Base-by-base conservation (phyloP, 192 early-diverging fungal genomes). In the Linnemannia schmuckeri region DNA sequence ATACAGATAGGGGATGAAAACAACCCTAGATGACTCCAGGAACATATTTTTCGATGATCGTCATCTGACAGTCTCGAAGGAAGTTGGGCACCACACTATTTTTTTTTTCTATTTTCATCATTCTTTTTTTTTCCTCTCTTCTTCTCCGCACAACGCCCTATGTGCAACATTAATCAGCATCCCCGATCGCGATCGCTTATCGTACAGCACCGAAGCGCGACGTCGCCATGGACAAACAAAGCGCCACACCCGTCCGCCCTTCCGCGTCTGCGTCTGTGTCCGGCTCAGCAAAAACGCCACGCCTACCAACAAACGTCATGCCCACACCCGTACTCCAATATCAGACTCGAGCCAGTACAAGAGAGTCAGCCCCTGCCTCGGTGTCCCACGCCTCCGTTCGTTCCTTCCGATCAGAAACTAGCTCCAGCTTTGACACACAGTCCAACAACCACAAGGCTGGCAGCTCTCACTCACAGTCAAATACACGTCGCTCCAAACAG, bases 401-500 rank as follows among this genome's bases (percentile, higher is more conserved):
- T 15, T 71, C 70, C 38, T 71, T 24, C 38, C 40, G 22, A 22
- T 41, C 70, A 35, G 38, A 17, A 42, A 41, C 70, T 38, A 40
- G 13, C 38, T 71, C 70, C 9, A 24, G 61, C 12, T 66, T 35
- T 66, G 30, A 33, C 30, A 30, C 27, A n/a, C 61, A 10, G 27
- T 66, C 61, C 30, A 33, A 17, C 30, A 71, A 71, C 20, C 70
- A 71, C 20, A 41, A 66, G 27, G 61, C 61, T 33, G 30, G 9
- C 30, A 66, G 13, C 61, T 66, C 61, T 66, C 30, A 66, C 12
- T 70, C 63, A 17, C 42, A 17, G 3, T 74, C 77, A 27, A 79
- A 54, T n/a, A 24, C 33, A 27, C 63, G 72, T n/a, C 41, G 63
- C 27, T 83, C 82, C n/a, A 73, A 40, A 69, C 18, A 42, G 6